Evolutionary conservation across 148 eudicot genomes (phyloP).

Genomic region (Rhododendron vialii): DNA sequence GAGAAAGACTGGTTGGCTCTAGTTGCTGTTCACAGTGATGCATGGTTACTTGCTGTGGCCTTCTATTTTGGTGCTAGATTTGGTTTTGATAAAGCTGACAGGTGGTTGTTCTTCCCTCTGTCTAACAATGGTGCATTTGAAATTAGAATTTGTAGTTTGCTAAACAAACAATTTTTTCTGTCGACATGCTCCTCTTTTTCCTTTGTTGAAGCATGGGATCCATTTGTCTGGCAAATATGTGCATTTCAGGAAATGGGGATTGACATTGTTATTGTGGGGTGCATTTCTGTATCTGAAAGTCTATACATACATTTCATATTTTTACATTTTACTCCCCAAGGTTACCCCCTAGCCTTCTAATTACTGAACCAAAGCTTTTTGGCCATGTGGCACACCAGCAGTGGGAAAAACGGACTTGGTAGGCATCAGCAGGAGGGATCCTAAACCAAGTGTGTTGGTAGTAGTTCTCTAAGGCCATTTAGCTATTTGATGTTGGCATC

Average conservation of each 20-base stretch:
- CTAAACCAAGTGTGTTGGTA: not conserved
- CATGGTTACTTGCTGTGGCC: slow-evolving; percentile 71
- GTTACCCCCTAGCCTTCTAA: not conserved
- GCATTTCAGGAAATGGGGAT: not conserved
- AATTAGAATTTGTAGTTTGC: slow-evolving; percentile 2
- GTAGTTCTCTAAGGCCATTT: not conserved
- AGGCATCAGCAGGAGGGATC: not conserved
- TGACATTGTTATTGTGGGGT: not conserved
- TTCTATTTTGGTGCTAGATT: slow-evolving; percentile 72
- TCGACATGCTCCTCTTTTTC: not conserved
- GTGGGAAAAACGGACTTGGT: not conserved
- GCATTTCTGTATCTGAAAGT: not conserved
- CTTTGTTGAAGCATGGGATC: not conserved
- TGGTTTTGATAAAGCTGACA: slow-evolving; percentile 63
- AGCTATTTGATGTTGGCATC: slow-evolving; percentile 2
- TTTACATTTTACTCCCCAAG: not conserved
- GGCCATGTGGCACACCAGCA: not conserved
- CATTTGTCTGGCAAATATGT: not conserved
- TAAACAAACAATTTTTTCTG: not conserved
- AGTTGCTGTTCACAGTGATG: slow-evolving; percentile 76
- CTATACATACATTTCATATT: not conserved
- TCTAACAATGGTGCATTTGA: not conserved
- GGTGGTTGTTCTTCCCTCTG: slow-evolving; percentile 28
- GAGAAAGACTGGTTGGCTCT: slow-evolving; percentile 67
- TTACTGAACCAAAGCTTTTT: not conserved